A percentile compares a stretch with the other conserved stretches of the same genome.
phyloP scores from a whole-genome alignment of 192 early-diverging fungal species.

The Coemansia sp. region DNA sequence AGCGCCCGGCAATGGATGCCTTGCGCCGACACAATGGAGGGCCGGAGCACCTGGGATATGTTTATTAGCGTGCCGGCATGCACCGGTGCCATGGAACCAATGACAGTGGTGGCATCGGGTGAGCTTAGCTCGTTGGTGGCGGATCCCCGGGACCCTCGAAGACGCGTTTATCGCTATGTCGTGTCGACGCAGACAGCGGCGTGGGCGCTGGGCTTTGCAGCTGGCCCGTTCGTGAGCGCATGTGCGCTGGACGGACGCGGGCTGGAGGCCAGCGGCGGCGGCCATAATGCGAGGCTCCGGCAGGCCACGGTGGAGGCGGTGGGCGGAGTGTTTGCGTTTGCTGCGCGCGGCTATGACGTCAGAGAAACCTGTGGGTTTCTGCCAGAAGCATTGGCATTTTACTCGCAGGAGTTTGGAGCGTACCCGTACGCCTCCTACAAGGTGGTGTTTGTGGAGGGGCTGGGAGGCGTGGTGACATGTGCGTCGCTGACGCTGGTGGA shows the following conservation, averaged over 20 bases:
- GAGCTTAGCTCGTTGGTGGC: slow-evolving; percentile 65
- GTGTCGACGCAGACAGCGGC: slow-evolving; percentile 67
- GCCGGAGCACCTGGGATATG: slow-evolving; percentile 78
- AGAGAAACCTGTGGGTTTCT: slow-evolving; percentile 61
- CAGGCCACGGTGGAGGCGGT: slow-evolving; percentile 43
- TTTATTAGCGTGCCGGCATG: slow-evolving; percentile 64
- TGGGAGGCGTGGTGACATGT: slow-evolving; percentile 64
- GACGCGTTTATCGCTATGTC: slow-evolving; percentile 68
- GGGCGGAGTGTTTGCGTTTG: slow-evolving; percentile 71
- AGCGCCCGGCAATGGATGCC: slow-evolving; percentile 74
- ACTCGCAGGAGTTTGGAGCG: slow-evolving; percentile 82
- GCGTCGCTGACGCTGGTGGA: slow-evolving; percentile 79
- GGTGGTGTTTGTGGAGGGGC: slow-evolving; percentile 83
- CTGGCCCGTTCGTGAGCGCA: slow-evolving; percentile 60
- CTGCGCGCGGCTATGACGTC: slow-evolving; percentile 59
- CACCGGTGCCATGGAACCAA: slow-evolving; percentile 6
- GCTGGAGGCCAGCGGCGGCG: slow-evolving; percentile 13
- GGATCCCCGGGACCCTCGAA: slow-evolving; percentile 58
- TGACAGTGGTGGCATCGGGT: slow-evolving; percentile 61
- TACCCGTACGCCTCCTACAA: slow-evolving; percentile 86
- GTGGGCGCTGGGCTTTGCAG: slow-evolving; percentile 69
- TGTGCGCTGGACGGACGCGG: slow-evolving; percentile 38
- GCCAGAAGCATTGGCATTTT: slow-evolving; percentile 69
- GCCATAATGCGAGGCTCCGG: slow-evolving; percentile 18
- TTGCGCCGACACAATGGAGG: slow-evolving; percentile 66